Evolutionary conservation across 139 green algal genomes (phyloP).

Genomic region (Coccomyxa sp.): DNA sequence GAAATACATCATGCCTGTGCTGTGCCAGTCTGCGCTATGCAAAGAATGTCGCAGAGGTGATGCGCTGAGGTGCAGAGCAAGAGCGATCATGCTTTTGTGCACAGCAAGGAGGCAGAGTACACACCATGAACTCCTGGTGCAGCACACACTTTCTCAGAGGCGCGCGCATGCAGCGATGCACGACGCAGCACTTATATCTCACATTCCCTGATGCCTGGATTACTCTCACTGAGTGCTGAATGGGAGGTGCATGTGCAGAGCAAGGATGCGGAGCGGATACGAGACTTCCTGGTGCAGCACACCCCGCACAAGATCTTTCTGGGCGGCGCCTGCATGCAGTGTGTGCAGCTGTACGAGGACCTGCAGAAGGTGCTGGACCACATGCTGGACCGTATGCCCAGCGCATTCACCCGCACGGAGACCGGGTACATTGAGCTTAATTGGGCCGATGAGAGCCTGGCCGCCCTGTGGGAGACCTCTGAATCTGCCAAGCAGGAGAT

Average conservation of each 20-base stretch:
- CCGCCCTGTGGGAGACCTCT: conserved; percentile 74
- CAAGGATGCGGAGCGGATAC: conserved; percentile 37
- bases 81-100: too few relatives aligned
- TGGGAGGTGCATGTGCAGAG: conserved; percentile 8
- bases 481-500: conserved; percentile 59
- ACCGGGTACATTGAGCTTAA: conserved; percentile 51
- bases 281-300: conserved; percentile 70
- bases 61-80: too few relatives aligned
- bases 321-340: conserved; percentile 48
- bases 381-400: conserved; percentile 52
- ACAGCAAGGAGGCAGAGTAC: too few relatives aligned
- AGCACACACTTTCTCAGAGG: neutral
- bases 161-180: neutral
- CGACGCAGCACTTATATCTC: neutral
- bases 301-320: conserved; percentile 78
- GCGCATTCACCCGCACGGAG: conserved; percentile 6
- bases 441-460: conserved; percentile 65
- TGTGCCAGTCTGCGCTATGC: too few relatives aligned
- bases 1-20: too few relatives aligned
- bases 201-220: neutral
- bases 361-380: conserved; percentile 48
- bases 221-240: neutral
- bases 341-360: conserved; percentile 57
- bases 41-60: too few relatives aligned
- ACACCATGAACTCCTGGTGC: too few relatives aligned